Base-by-base conservation (phyloP, 441 rosid genomes). In the Eruca vesicaria region DNA sequence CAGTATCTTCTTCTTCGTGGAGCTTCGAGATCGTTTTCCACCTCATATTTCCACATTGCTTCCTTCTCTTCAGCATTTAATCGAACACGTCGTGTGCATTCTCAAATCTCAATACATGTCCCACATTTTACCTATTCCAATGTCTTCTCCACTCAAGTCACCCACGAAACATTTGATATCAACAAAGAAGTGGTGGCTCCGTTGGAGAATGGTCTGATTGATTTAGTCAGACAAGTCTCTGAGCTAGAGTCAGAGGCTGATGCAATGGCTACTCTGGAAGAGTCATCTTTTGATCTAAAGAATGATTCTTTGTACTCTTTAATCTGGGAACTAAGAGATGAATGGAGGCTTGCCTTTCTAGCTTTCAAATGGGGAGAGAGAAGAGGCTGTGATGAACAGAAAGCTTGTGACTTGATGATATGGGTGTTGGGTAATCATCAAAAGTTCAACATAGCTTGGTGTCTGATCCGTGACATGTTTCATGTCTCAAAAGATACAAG, bases 371-470 rank as follows among this genome's bases (percentile, higher is more conserved):
- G 93, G 97, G 95, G 90, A 0, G 86, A 84, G 58, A 86, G 82
- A 74, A 68, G 85, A 62, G 83, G 82, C 35, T 83, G 78, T 55
- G 73, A 71, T 80, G 86, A 86, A 75, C 85, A 85, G 50, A 84
- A 82, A 75, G 79, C 79, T 53, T 84, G 76, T 58, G 86, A 84
- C 20, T 81, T 89, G 84, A 83, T 90, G 83, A 76, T 84, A 19
- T 86, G 93, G 90, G 79, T 94, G 29, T 82, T 90, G 83, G 95
- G 97, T 56, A 81, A 74, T 72, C 86, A 86, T 61, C 82, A 78
- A 60, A 90, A 94, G 90, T 92, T 90, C 73, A 87, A 84, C 63
- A 86, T 78, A 43, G 93, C 90, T 79, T 92, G 97, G 98, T 82
- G 87, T 81, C 80, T 94, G 86, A 85, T 92, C 62, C 87, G 90